Evolutionary conservation across 2,329 filamentous ascomycete genomes (phyloP).

Genomic region (Nemania diffusa): DNA sequence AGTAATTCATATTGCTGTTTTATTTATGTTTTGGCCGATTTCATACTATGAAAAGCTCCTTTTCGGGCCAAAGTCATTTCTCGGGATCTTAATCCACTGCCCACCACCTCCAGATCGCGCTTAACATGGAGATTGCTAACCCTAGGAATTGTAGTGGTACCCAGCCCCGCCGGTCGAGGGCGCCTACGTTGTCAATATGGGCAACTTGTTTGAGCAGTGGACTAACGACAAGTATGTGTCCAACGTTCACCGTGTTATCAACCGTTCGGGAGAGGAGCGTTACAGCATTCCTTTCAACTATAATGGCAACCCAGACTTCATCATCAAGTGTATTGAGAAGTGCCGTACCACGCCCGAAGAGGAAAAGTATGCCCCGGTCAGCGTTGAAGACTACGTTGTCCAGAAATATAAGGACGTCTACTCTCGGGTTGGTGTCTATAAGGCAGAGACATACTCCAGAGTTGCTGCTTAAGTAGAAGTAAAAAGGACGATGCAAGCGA

Average conservation of each 20-base stretch:
- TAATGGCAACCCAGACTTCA: slow-evolving; percentile 34
- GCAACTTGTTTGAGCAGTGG: slow-evolving; percentile 61
- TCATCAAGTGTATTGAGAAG: slow-evolving; percentile 33
- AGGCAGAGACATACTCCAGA: not conserved
- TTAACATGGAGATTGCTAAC: no score
- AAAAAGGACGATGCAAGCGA: no score
- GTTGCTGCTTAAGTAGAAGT: no score
- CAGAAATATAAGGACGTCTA: slow-evolving; percentile 29
- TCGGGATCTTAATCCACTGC: no score
- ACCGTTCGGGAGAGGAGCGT: slow-evolving; percentile 59
- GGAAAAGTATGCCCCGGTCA: slow-evolving; percentile 31
- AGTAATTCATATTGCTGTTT: no score
- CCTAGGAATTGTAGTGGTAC: not conserved
- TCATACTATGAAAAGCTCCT: no score
- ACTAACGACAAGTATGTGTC: slow-evolving; percentile 64
- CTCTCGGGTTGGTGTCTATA: slow-evolving; percentile 9
- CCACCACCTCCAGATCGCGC: no score
- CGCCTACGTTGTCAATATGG: slow-evolving; percentile 63
- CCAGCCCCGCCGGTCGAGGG: slow-evolving; percentile 43
- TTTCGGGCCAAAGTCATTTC: no score
- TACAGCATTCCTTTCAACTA: slow-evolving; percentile 54
- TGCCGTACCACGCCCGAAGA: slow-evolving; percentile 16
- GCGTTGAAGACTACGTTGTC: slow-evolving; percentile 27
- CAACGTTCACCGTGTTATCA: slow-evolving; percentile 66
- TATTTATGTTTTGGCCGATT: no score